A percentile compares a stretch with the other conserved stretches of the same genome.
Conservation (phyloP, 176 grass and related monocot species). For the Musa troglodytarum region DNA sequence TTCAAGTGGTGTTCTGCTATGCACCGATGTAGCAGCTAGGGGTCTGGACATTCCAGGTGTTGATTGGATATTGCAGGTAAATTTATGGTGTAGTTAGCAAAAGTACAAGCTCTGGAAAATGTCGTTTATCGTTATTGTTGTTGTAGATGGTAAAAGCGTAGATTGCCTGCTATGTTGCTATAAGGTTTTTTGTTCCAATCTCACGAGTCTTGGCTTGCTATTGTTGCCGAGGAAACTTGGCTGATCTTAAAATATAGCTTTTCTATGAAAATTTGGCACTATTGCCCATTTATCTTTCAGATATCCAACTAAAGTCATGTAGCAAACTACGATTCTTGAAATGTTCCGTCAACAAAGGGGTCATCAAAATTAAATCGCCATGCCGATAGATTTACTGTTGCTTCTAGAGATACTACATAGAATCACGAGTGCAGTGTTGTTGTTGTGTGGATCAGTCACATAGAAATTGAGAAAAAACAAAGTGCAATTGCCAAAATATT, state of each 20-base stretch:
- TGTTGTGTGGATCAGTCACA: background rate
- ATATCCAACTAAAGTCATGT: background rate
- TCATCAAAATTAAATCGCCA: too few species aligned
- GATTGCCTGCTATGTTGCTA: background rate
- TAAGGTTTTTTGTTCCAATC: slow-evolving; percentile 1
- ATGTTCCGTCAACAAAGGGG: too few species aligned
- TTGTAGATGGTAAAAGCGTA: background rate
- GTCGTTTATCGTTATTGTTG: background rate
- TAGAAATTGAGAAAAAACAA: background rate
- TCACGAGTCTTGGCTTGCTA: background rate
- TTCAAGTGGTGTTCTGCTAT: slow-evolving; percentile 80
- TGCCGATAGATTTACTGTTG: too few species aligned
- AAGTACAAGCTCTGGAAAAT: background rate
- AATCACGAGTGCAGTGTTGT: too few species aligned
- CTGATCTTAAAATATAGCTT: background rate
- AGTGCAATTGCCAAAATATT: background rate
- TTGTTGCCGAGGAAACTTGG: background rate
- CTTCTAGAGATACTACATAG: too few species aligned
- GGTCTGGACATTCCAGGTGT: slow-evolving; percentile 95
- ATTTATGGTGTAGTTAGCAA: background rate
- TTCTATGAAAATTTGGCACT: background rate
- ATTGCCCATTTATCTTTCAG: background rate
- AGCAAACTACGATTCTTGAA: background rate
- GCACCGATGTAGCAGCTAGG: slow-evolving; percentile 98
- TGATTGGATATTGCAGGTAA: slow-evolving; percentile 92